phyloP scores from a whole-genome alignment of 768 basidiomycete genomes.

The Suillus placidus region DNA sequence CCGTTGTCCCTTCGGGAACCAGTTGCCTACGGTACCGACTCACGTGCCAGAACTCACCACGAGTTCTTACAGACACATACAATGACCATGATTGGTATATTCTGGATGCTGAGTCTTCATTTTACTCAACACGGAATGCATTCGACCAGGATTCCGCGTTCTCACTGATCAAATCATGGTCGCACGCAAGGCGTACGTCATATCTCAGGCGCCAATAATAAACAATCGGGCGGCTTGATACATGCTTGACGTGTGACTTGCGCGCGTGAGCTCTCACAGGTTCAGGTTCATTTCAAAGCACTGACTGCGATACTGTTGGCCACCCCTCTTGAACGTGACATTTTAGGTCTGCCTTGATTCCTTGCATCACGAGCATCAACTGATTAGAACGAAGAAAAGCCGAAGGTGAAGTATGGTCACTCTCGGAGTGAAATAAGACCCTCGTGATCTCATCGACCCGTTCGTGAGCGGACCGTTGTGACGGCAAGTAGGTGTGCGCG shows the following conservation, averaged over 20 bases:
- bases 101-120: neutral
- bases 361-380: neutral
- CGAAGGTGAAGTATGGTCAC: neutral
- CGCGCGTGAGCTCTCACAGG: neutral
- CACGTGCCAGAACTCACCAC: neutral
- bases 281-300: neutral
- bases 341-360: neutral
- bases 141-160: neutral
- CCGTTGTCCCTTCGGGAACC: neutral
- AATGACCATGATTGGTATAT: neutral
- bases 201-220: slow-evolving; percentile 3
- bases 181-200: neutral
- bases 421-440: neutral
- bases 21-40: neutral
- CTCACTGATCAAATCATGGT: neutral
- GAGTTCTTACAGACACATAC: neutral
- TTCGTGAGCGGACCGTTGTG: slow-evolving; percentile 2
- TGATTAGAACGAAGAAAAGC: neutral
- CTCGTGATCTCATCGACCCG: slow-evolving; percentile 7
- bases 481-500: neutral
- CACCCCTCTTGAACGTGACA: neutral
- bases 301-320: neutral
- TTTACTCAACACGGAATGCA: neutral
- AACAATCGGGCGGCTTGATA: slow-evolving; percentile 1
- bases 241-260: neutral